These are phyloP conservation scores for Trametes villosa DNA, from an alignment of 768 basidiomycete genomes.

Conservation along the genomic window DNA sequence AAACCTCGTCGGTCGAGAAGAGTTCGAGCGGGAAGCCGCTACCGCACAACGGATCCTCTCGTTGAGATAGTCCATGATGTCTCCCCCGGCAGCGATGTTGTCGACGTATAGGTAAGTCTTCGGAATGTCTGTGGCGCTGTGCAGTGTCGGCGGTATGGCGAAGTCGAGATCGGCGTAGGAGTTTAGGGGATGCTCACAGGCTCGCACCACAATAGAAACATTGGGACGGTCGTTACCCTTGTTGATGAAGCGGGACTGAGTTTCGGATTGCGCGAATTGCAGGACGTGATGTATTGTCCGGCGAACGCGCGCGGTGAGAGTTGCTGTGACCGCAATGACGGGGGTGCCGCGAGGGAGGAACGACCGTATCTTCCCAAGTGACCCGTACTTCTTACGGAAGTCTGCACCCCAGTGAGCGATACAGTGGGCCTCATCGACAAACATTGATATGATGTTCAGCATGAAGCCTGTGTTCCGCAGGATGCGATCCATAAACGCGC, in stretches of 20 bases:
- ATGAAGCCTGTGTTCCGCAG: too few species aligned
- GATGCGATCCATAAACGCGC: too few species aligned
- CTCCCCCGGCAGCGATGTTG: slow-evolving; percentile 22
- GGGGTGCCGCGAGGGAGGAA: too few species aligned
- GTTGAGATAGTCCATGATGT: slow-evolving; percentile 26
- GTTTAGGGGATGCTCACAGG: slow-evolving; percentile 28
- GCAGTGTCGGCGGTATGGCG: slow-evolving; percentile 18
- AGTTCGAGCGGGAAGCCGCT: not conserved
- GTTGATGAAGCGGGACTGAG: slow-evolving; percentile 16
- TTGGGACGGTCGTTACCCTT: slow-evolving; percentile 33
- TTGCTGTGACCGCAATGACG: too few species aligned
- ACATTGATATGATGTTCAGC: too few species aligned
- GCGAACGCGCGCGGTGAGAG: too few species aligned
- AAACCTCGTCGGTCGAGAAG: too few species aligned
- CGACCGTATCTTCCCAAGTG: too few species aligned
- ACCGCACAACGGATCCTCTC: not conserved
- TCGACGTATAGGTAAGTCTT: slow-evolving; percentile 34
- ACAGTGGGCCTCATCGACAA: too few species aligned
- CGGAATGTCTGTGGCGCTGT: slow-evolving; percentile 18
- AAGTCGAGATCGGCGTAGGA: slow-evolving; percentile 33
- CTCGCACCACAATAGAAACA: slow-evolving; percentile 32
- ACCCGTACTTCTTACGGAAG: too few species aligned
- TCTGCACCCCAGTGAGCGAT: too few species aligned
- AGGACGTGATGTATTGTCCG: slow-evolving; percentile 24
- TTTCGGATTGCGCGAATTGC: slow-evolving; percentile 9